Conservation (phyloP, 1,284 basidiomycete genomes). For the Xanthoconium separans region DNA sequence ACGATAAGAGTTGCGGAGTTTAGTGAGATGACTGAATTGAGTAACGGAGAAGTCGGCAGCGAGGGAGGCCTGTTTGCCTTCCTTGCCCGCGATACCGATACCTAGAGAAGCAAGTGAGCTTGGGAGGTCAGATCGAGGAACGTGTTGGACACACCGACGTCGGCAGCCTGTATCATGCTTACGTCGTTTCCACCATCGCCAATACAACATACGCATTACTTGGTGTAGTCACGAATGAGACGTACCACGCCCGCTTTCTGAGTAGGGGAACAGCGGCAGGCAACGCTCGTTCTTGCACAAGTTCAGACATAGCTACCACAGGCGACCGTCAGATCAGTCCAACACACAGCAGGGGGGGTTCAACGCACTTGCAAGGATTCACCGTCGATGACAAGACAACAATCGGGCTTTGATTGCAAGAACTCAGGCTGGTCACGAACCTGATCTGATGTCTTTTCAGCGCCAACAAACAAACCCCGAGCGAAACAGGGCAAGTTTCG, state of each 20-base stretch:
- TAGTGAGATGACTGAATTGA: slow-evolving; percentile 94
- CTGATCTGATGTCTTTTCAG: slow-evolving; percentile 68
- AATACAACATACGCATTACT: slow-evolving; percentile 97
- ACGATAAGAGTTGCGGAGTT: slow-evolving; percentile 96
- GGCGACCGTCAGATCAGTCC: not conserved
- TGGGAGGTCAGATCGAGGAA: not conserved
- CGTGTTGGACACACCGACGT: slow-evolving; percentile 69
- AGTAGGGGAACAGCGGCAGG: slow-evolving; percentile 97
- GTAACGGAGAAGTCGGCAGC: slow-evolving; percentile 98
- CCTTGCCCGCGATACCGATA: slow-evolving; percentile 97
- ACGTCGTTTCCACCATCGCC: slow-evolving; percentile 96
- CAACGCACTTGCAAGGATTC: slow-evolving; percentile 82
- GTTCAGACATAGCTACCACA: slow-evolving; percentile 77
- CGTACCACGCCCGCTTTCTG: slow-evolving; percentile 98
- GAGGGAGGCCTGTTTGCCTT: slow-evolving; percentile 96
- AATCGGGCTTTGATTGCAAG: slow-evolving; percentile 91
- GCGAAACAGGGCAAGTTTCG: slow-evolving; percentile 62
- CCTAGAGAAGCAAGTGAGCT: slow-evolving; percentile 46
- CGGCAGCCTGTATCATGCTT: slow-evolving; percentile 94
- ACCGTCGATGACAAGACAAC: slow-evolving; percentile 98
- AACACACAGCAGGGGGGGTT: not conserved
- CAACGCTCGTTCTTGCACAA: slow-evolving; percentile 89
- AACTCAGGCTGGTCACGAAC: slow-evolving; percentile 93
- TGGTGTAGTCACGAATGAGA: slow-evolving; percentile 86
- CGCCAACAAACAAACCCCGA: not conserved